Evolutionary conservation across 805 yeast genomes (phyloP), one percentile per base, ranked within the genome.

Genomic region (Metschnikowia orientalis): DNA sequence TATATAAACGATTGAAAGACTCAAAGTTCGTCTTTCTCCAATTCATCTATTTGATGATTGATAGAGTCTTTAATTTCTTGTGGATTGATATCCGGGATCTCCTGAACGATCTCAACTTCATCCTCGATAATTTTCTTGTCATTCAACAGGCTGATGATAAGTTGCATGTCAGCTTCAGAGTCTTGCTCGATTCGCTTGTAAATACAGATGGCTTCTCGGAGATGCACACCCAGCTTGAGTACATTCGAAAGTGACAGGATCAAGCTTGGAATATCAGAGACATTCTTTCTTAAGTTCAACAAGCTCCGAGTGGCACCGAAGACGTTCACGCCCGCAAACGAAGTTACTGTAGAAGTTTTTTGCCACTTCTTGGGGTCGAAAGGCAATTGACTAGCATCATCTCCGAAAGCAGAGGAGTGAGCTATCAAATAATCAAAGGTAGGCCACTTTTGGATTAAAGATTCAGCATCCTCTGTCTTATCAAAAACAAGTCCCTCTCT

Each of bases 391-490:
- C n/a, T n/a, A n/a, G n/a, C n/a, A n/a, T n/a, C n/a, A n/a, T n/a
- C n/a, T n/a, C n/a, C n/a, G n/a, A n/a, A n/a, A n/a, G n/a, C n/a
- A n/a, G n/a, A n/a, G n/a, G n/a, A 39, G 32, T 54, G 57, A 10
- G 64, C 45, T 23, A 65, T 50, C 28, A 63, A 44, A 26, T 53
- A 37, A 32, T 55, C 55, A 24, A 62, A 42, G n/a, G 49, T 37
- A 27, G 57, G 50, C 66, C 63, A 60, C 11, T 46, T 35, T 4
- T 40, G 26, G 4, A 38, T 28, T 27, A 83, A 53, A 3, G 42
- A 54, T 0, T 43, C 48, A 3, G 41, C 41, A 30, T 69, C 63
- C 51, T 90, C 97, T 0, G 92, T 75, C 51, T 81, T 87, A 56
- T 90, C 96, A 51, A 86, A 90, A n/a, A 38, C 41, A 5, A 59